Evolutionary conservation across 2,329 filamentous ascomycete genomes (phyloP), one percentile per base, ranked within the genome.

Genomic region (Myotisia sp.): DNA sequence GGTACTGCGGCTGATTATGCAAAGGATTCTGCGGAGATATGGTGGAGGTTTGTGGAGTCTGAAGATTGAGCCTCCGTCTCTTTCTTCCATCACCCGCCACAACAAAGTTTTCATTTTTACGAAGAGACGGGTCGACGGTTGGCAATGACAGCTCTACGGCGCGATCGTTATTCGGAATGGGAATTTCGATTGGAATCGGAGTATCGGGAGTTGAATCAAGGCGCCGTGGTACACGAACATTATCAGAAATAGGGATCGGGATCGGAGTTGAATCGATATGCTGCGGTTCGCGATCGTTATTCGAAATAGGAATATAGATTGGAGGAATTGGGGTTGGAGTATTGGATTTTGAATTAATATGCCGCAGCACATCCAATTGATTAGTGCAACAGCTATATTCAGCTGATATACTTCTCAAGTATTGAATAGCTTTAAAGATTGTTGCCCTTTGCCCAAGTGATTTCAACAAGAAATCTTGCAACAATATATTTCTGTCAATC

Each of bases 371-470:
- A n/a, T n/a, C n/a, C n/a, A n/a, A n/a, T n/a, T n/a, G n/a, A 33
- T 26, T 33, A 33, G 21, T 10, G 12, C 39, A 32, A 3, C 45
- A 38, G 30, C 55, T 55, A 41, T 72, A 79, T 22, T 57, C 60
- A 1, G 42, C 44, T 33, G 76, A 81, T 29, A 49, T 56, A 19
- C 48, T 47, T 26, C 65, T 68, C 4, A 86, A 63, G 20, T 65
- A 58, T 2, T 60, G 45, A 36, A 86, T 70, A 6, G 71, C 72
- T 39, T 65, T 60, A 9, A 64, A 58, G 2, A 90, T 53, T 1
- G 65, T 67, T 28, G 62, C 60, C 37, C 73, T 69, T 41, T 78
- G 71, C 2, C 69, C 70, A 13, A 74, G 54, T 3, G 67, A 63
- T 24, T 54, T 66, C 36, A 86, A 59, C 1, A 64, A 67, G 12